Evolutionary conservation across 208 protist species (phyloP), one percentile per base, ranked within the genome.

Genomic region (Leishmania martiniquensis): DNA sequence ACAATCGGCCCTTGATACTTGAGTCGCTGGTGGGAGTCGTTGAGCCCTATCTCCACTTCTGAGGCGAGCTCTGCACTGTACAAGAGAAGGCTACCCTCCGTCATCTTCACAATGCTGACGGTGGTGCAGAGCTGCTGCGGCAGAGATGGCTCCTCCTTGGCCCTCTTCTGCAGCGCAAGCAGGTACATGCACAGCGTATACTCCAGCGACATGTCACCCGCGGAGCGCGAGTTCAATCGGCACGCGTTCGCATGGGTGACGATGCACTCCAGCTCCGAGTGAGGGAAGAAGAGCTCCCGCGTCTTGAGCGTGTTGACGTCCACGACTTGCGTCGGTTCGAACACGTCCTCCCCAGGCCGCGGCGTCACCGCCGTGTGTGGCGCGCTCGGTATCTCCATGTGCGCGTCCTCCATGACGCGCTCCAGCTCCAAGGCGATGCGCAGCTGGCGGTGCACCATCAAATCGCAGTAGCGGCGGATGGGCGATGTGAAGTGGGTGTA

Each of bases 401-500:
- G 44, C 2, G 6, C 72, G 34, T 85, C 82, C 45, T 87, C 85
- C 77, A 95, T 82, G 42, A 77, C 72, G 51, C 73, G 75, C 87
- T 98, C 93, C 60, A 97, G 81, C 81, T 96, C 91, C 39, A 98
- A 80, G 3, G 93, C 93, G 25, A 92, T 83, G 29, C 85, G 74
- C 60, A 98, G 83, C 81, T 97, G 93, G 15, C 96, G 91, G 81
- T 99, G 97, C 25, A 95, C 93, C 67, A 98, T 87, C 59, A 98
- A 87, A 78, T 99, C 96, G 72, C 87, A 86, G 85, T 98, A 99
- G 55, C 97, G 91, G 10, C 97, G 93, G 76, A 99, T 98, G 13
- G 97, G 97, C 5, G 95, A 98, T 29, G 96, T 99, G 76, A 99
- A 99, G 84, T 99, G 97, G 22, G 95, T 98, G 85, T 99, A 99